A percentile compares a stretch with the other conserved stretches of the same genome.
Conservation (phyloP, 1,284 basidiomycete species). For the Peniophora sp. region DNA sequence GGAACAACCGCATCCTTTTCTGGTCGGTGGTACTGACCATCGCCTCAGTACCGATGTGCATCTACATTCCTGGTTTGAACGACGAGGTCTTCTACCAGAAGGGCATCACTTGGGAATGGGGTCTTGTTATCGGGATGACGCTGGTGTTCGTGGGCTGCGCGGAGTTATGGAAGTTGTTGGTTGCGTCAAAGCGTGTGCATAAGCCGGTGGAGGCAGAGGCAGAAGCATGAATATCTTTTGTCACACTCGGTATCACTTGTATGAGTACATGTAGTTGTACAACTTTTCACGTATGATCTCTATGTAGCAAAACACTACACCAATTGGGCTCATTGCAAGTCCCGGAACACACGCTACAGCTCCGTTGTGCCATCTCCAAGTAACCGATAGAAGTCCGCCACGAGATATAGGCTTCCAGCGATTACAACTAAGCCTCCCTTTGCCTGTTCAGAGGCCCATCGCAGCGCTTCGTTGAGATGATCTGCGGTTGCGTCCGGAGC, state of each 20-base stretch:
- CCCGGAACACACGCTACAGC: too few species aligned
- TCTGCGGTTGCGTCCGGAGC: constrained; percentile 20
- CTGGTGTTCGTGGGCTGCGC: not conserved
- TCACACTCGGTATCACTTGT: too few species aligned
- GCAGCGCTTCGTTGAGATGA: constrained; percentile 29
- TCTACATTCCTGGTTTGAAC: constrained; percentile 41
- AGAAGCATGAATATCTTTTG: too few species aligned
- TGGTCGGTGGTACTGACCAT: constrained; percentile 42
- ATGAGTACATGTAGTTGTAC: too few species aligned
- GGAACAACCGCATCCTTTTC: constrained; percentile 45
- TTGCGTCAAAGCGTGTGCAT: not conserved
- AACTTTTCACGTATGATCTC: too few species aligned
- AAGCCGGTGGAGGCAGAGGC: too few species aligned
- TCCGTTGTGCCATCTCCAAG: constrained; percentile 4
- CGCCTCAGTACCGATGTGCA: constrained; percentile 37
- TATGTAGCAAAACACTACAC: too few species aligned
- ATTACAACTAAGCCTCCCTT: constrained; percentile 50
- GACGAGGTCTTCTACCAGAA: constrained; percentile 34
- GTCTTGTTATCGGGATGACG: constrained; percentile 22
- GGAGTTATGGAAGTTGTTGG: not conserved
- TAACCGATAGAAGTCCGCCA: constrained; percentile 81
- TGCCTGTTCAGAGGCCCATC: constrained; percentile 31
- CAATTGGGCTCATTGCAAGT: too few species aligned
- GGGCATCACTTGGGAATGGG: constrained; percentile 38
- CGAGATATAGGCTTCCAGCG: constrained; percentile 87